Base-by-base conservation (phyloP, 2,329 filamentous ascomycete genomes). In the Trichoderma hamatum region DNA sequence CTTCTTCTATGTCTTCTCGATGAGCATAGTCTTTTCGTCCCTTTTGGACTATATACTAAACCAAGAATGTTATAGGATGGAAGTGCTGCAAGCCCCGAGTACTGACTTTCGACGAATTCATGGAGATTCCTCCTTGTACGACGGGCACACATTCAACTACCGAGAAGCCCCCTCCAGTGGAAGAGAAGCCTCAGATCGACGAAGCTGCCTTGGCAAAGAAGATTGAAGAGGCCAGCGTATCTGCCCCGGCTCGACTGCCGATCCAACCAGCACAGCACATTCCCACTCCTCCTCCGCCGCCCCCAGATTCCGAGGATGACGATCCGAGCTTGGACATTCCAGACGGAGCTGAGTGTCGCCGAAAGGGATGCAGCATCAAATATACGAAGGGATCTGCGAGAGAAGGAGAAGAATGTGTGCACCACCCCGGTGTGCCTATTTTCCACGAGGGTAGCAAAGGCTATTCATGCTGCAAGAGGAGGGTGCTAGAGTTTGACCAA, bases 401-500 rank as follows among this genome's bases (percentile, higher is more conserved):
- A 72, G 88, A 91, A 36, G 87, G 84, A 1, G 94, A 97, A 83
- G 85, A 88, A 71, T 99, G 96, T 78, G 85, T 92, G 58, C 90
- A 97, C 77, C 96, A 99, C 80, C 94, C 96, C 0, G 96, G 96
- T 5, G 88, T 87, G 26, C 93, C 96, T 28, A 90, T 99, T 73
- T 99, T 99, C 82, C 96, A 99, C 79, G 96, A 99, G 83, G 96
- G 96, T 43, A 97, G 93, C 82, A 99, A 99, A 84, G 96, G 96
- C 1, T 99, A 96, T 86, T 94, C 90, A 70, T 99, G 96, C 84
- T 99, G 96, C 83, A 98, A 98, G 87, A 86, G 93, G 75, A 88
- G 94, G 46, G 96, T 99, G 69, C 83, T 99, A 70, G 96, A 99
- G 78, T 99, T 99, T 80, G 94, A 99, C 79, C 91, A 98, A 80